Evolutionary conservation across 108 stramenopile species (phyloP).

Genomic region (Nitzschia palea): DNA sequence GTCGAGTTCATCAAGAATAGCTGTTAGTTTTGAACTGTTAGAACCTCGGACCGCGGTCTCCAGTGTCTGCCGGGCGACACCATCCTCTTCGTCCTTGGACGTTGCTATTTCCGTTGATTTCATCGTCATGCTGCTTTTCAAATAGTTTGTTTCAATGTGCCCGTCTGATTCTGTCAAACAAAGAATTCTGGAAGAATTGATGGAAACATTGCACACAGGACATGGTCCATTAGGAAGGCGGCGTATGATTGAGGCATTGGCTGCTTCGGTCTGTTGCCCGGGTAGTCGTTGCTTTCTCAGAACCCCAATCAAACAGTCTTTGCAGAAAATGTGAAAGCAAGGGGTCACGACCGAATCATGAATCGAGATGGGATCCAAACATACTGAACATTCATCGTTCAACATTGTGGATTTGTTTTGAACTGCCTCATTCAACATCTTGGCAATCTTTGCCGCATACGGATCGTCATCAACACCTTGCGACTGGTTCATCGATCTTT

Average conservation of each 20-base stretch:
- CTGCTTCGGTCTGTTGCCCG: not conserved
- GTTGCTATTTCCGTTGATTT: not conserved
- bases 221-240: constrained; percentile 44
- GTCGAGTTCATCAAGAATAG: constrained; percentile 72
- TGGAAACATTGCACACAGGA: constrained; percentile 59
- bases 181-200: constrained; percentile 59
- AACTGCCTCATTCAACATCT: constrained; percentile 52
- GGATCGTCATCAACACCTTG: constrained; percentile 7
- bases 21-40: constrained; percentile 67
- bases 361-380: constrained; percentile 64
- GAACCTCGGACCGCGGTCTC: constrained; percentile 61
- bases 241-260: not conserved
- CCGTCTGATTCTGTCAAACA: constrained; percentile 49
- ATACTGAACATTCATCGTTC: constrained; percentile 79
- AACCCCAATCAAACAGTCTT: constrained; percentile 50
- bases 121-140: constrained; percentile 21
- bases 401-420: constrained; percentile 47
- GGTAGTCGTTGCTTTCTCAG: constrained; percentile 15
- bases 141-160: constrained; percentile 40
- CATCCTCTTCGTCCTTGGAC: constrained; percentile 23
- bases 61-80: constrained; percentile 56
- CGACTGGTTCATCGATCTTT: not conserved
- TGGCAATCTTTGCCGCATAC: constrained; percentile 51
- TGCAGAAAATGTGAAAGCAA: constrained; percentile 84
- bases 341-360: constrained; percentile 75